Conservation (phyloP, 2,329 filamentous ascomycete genomes). For the Cyphellophora attinorum region DNA sequence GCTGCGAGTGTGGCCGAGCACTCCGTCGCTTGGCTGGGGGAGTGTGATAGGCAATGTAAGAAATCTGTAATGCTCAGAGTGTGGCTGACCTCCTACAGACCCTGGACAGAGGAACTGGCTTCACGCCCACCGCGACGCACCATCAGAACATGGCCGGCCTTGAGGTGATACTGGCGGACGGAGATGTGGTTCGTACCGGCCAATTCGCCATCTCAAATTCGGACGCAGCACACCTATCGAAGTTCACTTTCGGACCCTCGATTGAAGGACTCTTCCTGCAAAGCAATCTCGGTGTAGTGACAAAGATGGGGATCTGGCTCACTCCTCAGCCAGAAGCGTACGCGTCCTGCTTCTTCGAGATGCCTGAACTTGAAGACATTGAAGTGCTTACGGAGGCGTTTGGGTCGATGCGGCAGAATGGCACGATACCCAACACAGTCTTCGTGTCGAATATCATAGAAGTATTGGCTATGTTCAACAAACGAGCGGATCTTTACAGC, state of each 20-base stretch:
- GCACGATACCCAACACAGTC: conserved; percentile 10
- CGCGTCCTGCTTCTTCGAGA: conserved; percentile 24
- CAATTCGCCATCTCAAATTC: conserved; percentile 26
- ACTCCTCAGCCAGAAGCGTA: conserved; percentile 20
- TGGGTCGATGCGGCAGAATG: conserved; percentile 9
- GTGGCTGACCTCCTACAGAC: conserved; percentile 16
- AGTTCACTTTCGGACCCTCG: conserved; percentile 14
- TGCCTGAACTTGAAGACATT: conserved; percentile 17
- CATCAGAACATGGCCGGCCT: conserved; percentile 35
- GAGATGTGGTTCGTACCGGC: conserved; percentile 29
- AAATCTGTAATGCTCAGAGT: not conserved
- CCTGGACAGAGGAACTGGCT: conserved; percentile 33
- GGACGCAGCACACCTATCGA: conserved; percentile 10
- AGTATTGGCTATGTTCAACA: conserved; percentile 10
- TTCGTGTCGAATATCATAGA: conserved; percentile 14
- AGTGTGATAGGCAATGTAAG: conserved; percentile 37
- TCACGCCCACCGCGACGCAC: conserved; percentile 31
- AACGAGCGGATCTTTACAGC: conserved; percentile 9
- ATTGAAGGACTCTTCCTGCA: conserved; percentile 17
- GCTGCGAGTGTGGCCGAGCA: conserved; percentile 37
- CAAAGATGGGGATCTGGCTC: conserved; percentile 18
- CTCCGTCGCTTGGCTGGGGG: conserved; percentile 41
- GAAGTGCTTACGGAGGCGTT: conserved; percentile 11
- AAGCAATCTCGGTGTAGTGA: conserved; percentile 17
- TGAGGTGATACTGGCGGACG: conserved; percentile 33